Conservation (phyloP, 305 asterid genomes). For the Fraxinus sp. region DNA sequence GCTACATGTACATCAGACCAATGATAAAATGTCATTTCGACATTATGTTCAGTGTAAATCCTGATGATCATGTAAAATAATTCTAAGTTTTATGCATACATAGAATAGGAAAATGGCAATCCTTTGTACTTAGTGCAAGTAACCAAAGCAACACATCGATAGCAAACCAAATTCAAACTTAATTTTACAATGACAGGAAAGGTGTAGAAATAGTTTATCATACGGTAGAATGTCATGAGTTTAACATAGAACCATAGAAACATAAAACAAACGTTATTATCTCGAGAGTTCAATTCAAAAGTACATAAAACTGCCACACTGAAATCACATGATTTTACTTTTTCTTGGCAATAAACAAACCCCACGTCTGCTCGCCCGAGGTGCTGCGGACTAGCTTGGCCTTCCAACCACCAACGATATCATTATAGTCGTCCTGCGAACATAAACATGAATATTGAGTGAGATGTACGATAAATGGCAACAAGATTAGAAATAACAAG, state of each 20-base stretch:
- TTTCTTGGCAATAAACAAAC: slow-evolving; percentile 79
- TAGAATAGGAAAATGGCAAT: not conserved
- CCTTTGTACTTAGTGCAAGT: not conserved
- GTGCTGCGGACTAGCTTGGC: slow-evolving; percentile 76
- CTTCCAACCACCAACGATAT: slow-evolving; percentile 90
- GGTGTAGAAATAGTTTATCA: not conserved
- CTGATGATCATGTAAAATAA: too few relatives aligned
- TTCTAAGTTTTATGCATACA: not conserved
- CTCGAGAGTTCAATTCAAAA: slow-evolving; percentile 3
- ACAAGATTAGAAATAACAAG: not conserved
- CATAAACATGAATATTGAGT: not conserved
- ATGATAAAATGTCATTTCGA: too few relatives aligned
- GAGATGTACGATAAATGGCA: not conserved
- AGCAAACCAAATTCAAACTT: not conserved
- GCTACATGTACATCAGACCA: too few relatives aligned
- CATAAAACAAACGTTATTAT: slow-evolving; percentile 14
- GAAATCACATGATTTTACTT: slow-evolving; percentile 27
- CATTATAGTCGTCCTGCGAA: slow-evolving; percentile 79
- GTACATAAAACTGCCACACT: slow-evolving; percentile 8
- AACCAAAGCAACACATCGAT: not conserved
- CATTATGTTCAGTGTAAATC: too few relatives aligned
- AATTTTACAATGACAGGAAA: not conserved
- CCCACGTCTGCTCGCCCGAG: slow-evolving; percentile 97
- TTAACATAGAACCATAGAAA: slow-evolving; percentile 11
- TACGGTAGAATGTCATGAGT: not conserved